Evolutionary conservation across 768 basidiomycete genomes (phyloP), one percentile per base, ranked within the genome.

Genomic region (Lepiota brunneoincarnata): DNA sequence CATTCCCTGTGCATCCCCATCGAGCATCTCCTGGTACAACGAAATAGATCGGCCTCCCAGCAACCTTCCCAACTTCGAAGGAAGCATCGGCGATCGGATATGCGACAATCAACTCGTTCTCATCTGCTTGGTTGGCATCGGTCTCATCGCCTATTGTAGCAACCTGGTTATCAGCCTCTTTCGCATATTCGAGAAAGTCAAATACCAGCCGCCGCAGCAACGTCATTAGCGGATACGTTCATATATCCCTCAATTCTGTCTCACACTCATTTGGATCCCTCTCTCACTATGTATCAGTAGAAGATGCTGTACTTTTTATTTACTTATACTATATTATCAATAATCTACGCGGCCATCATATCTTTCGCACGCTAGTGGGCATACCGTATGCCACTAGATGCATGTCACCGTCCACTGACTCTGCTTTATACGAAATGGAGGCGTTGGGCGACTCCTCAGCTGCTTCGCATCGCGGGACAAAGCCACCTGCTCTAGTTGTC

Each of bases 161-260:
- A 93, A 89, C 66, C 81, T 95, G 58, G 74, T 93, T 59, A 92
- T 95, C 62, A 88, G 86, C 58, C 76, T 93, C 21, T 93, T 84
- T 71, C 76, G 91, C 59, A 91, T 93, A 54, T 91, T 93, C 61
- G 90, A 93, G 67, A 92, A 92, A 71, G 88, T 93, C 58, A 93
- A 93, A 69, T 86, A 86, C 62, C 83, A 81, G 56, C 77, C 77
- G 15, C 72, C 73, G 7, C 44, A 52, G 31, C 54, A 51, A 46
- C 49, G 54, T 10, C 50, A 54, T 39, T 47, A 47, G 12, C 18
- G 36, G 0, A 2, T 36, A 10, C n/a, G 7, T 24, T 15, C 17
- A 28, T 18, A 21, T 49, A 35, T 41, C 38, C 37, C 17, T 35
- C 18, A 18, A 18, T 17, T 37, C 36, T 28, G 2, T 21, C 23